Evolutionary conservation across 2,329 filamentous ascomycete genomes (phyloP).

Genomic region (Arthrobotrys sinensis): DNA sequence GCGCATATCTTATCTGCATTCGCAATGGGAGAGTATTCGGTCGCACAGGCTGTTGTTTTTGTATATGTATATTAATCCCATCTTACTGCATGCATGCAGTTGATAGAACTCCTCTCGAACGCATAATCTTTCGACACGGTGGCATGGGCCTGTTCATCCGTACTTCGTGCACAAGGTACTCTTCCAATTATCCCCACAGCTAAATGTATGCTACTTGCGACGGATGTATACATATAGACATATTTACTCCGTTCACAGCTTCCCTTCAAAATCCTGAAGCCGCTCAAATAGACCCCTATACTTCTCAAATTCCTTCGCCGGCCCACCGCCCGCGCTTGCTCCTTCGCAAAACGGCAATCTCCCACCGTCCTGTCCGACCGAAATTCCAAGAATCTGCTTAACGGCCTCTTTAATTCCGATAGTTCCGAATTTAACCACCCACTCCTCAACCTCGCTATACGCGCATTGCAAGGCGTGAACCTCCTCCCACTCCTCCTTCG

Average conservation of each 20-base stretch:
- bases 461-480: constrained; percentile 74
- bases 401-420: constrained; percentile 78
- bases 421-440: constrained; percentile 75
- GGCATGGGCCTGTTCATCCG: neutral
- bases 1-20: constrained; percentile 19
- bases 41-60: too few species aligned
- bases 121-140: neutral
- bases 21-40: neutral
- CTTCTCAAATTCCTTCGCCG: constrained; percentile 36
- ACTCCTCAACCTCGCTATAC: constrained; percentile 75
- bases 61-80: neutral
- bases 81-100: neutral
- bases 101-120: too few species aligned
- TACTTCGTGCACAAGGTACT: too few species aligned
- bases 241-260: constrained; percentile 19
- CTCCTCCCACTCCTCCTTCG: constrained; percentile 67
- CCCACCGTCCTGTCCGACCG: constrained; percentile 72
- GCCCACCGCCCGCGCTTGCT: constrained; percentile 3
- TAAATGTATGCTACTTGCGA: too few species aligned
- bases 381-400: constrained; percentile 73
- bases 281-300: constrained; percentile 32
- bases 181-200: too few species aligned
- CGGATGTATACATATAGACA: neutral
- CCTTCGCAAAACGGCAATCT: constrained; percentile 69
- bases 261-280: constrained; percentile 40